These are phyloP conservation scores for Ophiocordyceps sinensis DNA, from an alignment of 2,329 filamentous ascomycete species.

Conservation along the genomic window DNA sequence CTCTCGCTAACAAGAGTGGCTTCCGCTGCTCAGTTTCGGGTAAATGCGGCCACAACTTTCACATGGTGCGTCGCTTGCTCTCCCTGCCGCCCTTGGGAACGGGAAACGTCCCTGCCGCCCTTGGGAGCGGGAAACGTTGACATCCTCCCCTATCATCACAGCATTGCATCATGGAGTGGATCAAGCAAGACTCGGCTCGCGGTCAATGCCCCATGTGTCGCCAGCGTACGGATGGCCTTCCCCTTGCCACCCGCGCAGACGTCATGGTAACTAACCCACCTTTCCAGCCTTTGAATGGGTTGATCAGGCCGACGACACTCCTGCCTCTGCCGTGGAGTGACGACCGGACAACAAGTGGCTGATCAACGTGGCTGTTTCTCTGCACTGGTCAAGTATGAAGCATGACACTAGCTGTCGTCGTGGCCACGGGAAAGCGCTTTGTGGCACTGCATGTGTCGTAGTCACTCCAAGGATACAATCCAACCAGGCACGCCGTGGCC, in stretches of 20 bases:
- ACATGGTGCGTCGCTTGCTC: slow-evolving; percentile 53
- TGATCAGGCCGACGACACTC: slow-evolving; percentile 18
- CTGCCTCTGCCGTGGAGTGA: slow-evolving; percentile 13
- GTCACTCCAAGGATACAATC: no score
- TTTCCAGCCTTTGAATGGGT: slow-evolving; percentile 25
- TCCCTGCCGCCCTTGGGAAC: no score
- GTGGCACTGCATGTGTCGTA: no score
- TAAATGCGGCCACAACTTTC: slow-evolving; percentile 94
- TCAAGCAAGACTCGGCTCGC: slow-evolving; percentile 84
- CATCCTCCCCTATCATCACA: slow-evolving; percentile 18
- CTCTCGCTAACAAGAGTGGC: neutral
- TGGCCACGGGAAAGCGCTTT: no score
- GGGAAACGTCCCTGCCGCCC: no score
- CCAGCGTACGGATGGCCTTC: slow-evolving; percentile 53
- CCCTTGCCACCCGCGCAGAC: neutral
- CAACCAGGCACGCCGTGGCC: no score
- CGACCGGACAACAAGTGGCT: neutral
- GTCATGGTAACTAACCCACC: neutral
- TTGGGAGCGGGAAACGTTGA: no score
- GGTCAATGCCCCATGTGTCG: slow-evolving; percentile 97
- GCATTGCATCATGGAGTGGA: slow-evolving; percentile 95
- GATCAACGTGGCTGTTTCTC: no score
- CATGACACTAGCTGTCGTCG: no score
- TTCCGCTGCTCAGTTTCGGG: slow-evolving; percentile 55
- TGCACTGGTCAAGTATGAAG: no score